Evolutionary conservation across 176 grass and related monocot genomes (phyloP), one percentile per base, ranked within the genome.

Genomic region (Rhynchospora tenuis): DNA sequence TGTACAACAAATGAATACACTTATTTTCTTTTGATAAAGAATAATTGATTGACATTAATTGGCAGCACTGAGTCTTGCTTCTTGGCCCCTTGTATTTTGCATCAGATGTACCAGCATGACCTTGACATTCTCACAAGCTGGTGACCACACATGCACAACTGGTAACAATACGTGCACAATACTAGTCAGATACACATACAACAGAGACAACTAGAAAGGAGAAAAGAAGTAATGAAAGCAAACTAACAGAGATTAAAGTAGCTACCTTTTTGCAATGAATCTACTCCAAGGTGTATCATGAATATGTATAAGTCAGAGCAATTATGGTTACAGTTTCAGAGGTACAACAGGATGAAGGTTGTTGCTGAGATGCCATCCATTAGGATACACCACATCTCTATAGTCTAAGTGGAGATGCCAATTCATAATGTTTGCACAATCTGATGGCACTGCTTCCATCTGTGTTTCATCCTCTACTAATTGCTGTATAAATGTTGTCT

Each of bases 391-490:
- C 63, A 87, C 83, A 79, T 90, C 75, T 61, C 86, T 86, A 83
- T 88, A 86, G 79, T 86, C 97, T 70, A 92, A 87, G 83, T 94
- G 97, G 81, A 96, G 89, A 91, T 99, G 97, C 93, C 97, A 99
- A 81, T 99, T 96, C 91, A 99, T 89, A 90, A 99, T 92, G 81
- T 89, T 85, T 22, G 86, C 91, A 89, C 93, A 99, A 85, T 93
- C 91, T 86, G 80, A 86, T 50, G 97, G 91, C 75, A 99, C 45
- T 22, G 86, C 97, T 90, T 99, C 97, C 97, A 95, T 99, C 90
- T 96, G 89, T 85, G 88, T 92, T 84, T 99, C 93, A 88, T 99
- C 97, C 87, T 99, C 93, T 61, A 99, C 82, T 86, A 99, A 88
- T 76, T 93, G 91, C 83, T 93, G 92, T 72, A 93, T 83, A 86